phyloP scores from a whole-genome alignment of 106 monocot genomes.

The Acanthochlamys bracteata region DNA sequence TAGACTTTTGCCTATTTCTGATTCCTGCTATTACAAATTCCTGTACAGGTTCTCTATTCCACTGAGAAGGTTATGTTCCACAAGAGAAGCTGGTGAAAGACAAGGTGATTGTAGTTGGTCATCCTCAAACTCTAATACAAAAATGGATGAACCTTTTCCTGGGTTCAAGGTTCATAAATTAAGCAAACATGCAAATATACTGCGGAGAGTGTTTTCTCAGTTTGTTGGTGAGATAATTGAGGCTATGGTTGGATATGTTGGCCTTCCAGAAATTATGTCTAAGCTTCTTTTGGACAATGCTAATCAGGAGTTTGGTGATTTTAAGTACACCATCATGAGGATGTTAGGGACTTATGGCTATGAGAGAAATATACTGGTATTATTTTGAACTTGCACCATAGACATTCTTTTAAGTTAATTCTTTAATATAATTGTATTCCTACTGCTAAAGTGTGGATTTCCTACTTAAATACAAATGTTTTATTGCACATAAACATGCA shows the following conservation, averaged over 20 bases:
- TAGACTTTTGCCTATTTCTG: too few species aligned
- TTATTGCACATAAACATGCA: too few species aligned
- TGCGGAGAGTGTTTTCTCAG: conserved; percentile 63
- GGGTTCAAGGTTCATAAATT: conserved; percentile 11
- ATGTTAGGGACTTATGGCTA: conserved; percentile 88
- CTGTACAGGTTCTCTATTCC: conserved; percentile 59
- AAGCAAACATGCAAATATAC: conserved; percentile 14
- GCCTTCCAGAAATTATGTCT: conserved; percentile 70
- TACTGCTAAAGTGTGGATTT: too few species aligned
- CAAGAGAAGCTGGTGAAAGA: conserved; percentile 23
- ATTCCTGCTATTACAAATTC: not conserved
- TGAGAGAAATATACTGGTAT: conserved; percentile 93
- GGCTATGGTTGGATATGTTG: conserved; percentile 81
- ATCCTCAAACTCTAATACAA: conserved; percentile 13
- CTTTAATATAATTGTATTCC: too few species aligned
- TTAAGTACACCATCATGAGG: conserved; percentile 70
- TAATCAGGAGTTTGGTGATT: conserved; percentile 95
- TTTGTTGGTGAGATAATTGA: conserved; percentile 86
- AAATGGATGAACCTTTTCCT: conserved; percentile 6
- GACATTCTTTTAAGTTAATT: too few species aligned
- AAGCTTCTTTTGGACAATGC: conserved; percentile 86
- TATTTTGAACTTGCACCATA: too few species aligned
- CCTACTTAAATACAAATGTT: too few species aligned
- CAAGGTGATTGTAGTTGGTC: conserved; percentile 2
- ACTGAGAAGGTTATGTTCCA: conserved; percentile 33